phyloP scores from a whole-genome alignment of 768 basidiomycete genomes.

The Amanita rubescens region DNA sequence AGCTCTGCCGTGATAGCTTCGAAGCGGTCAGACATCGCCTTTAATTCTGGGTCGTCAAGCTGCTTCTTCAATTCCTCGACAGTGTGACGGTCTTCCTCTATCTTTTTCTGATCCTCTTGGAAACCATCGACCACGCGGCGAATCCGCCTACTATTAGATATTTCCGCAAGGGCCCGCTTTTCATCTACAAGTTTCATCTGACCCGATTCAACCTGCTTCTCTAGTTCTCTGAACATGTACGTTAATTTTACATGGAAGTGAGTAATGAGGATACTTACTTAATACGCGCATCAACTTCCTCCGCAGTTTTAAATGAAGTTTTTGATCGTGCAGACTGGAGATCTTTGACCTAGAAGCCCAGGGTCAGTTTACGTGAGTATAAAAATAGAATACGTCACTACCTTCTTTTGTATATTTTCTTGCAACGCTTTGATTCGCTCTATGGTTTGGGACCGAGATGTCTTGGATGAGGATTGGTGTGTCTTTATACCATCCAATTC shows the following conservation, averaged over 20 bases:
- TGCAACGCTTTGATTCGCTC: slow-evolving; percentile 78
- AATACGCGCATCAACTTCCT: slow-evolving; percentile 83
- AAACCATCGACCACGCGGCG: slow-evolving; percentile 77
- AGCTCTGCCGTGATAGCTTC: slow-evolving; percentile 80
- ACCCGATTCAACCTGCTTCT: slow-evolving; percentile 90
- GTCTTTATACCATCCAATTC: slow-evolving; percentile 77
- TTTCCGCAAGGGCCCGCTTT: slow-evolving; percentile 91
- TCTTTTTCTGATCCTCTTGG: slow-evolving; percentile 68
- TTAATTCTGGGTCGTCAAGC: slow-evolving; percentile 86
- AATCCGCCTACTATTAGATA: slow-evolving; percentile 61
- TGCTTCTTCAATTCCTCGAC: slow-evolving; percentile 78
- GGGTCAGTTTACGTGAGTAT: slow-evolving; percentile 1
- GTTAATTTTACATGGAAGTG: slow-evolving; percentile 2
- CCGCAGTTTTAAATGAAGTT: slow-evolving; percentile 68
- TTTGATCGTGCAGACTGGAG: slow-evolving; percentile 77
- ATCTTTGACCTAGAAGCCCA: slow-evolving; percentile 63
- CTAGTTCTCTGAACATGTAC: slow-evolving; percentile 51
- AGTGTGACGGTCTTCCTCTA: slow-evolving; percentile 67
- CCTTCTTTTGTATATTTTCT: slow-evolving; percentile 80
- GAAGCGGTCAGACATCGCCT: slow-evolving; percentile 74
- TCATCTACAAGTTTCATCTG: slow-evolving; percentile 90
- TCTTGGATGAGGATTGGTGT: slow-evolving; percentile 74
- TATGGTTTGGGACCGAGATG: slow-evolving; percentile 55
- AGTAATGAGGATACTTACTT: slow-evolving; percentile 40
- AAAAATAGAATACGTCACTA: slow-evolving; percentile 18